Percentiles rank a stretch among this genome's conserved stretches.
These are phyloP conservation scores for Aspergillus quadricinctus DNA, from an alignment of 2,329 filamentous ascomycete genomes.

Conservation along the genomic window DNA sequence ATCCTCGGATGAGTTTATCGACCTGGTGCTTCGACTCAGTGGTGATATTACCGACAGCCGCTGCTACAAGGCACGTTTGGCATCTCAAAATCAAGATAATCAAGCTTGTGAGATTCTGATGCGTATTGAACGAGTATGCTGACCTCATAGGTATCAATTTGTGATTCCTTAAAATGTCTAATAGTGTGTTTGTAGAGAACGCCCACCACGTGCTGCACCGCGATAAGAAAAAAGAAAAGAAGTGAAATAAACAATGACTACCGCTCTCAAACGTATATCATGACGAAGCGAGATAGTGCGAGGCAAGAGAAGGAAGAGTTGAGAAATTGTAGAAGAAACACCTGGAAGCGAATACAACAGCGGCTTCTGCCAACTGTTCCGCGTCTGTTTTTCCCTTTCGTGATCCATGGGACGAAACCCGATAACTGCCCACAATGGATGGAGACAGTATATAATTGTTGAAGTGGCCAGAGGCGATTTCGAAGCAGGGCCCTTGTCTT, in stretches of 20 bases:
- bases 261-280: slow-evolving; percentile 1
- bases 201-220: slow-evolving; percentile 4
- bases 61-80: background rate
- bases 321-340: background rate
- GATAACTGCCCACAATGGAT: background rate
- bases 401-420: background rate
- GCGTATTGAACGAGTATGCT: background rate
- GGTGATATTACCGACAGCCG: background rate
- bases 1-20: background rate
- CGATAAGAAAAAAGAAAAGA: background rate
- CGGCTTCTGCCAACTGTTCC: background rate
- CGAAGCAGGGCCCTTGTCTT: background rate
- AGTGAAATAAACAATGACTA: background rate
- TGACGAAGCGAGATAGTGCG: background rate
- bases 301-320: background rate
- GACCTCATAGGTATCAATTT: background rate
- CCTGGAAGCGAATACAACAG: background rate
- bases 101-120: background rate
- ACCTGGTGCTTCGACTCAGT: background rate
- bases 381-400: background rate
- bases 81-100: background rate
- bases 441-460: background rate
- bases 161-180: slow-evolving; percentile 5
- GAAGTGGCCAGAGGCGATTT: background rate
- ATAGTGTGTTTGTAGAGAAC: slow-evolving; percentile 2